phyloP scores from a whole-genome alignment of 2,329 filamentous ascomycete species.

The Ophiostoma angusticollis region DNA sequence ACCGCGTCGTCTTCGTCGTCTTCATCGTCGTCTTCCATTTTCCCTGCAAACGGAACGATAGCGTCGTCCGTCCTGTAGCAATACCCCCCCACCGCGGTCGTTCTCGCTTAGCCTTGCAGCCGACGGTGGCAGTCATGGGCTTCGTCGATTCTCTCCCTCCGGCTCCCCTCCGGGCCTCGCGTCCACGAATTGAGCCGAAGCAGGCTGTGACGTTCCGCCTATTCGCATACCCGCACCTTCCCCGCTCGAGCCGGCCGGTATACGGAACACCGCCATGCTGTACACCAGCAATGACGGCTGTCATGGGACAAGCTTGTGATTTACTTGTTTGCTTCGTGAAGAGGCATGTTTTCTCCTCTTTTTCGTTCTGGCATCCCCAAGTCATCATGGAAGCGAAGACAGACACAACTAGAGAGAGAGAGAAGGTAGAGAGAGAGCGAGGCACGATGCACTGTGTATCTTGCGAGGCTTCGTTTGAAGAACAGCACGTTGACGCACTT shows the following conservation, averaged over 20 bases:
- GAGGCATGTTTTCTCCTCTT: background rate
- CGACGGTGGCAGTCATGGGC: background rate
- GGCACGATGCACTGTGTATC: too few species aligned
- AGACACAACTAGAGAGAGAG: background rate
- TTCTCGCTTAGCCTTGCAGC: background rate
- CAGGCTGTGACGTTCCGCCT: too few species aligned
- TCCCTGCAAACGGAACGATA: conserved; percentile 7
- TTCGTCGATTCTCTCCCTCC: conserved; percentile 13
- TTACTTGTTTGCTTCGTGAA: conserved; percentile 14
- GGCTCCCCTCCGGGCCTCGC: conserved; percentile 16
- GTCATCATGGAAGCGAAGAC: too few species aligned
- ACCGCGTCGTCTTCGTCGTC: background rate
- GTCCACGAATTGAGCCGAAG: too few species aligned
- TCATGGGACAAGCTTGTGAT: too few species aligned
- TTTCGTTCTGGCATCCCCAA: background rate
- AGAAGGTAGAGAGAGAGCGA: background rate
- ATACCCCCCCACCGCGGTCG: background rate
- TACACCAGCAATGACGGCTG: too few species aligned
- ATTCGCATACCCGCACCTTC: too few species aligned
- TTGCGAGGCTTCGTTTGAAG: too few species aligned
- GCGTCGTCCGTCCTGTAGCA: conserved; percentile 7
- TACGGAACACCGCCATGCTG: too few species aligned
- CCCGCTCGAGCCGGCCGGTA: too few species aligned
- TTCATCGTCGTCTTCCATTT: background rate
- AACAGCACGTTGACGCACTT: too few species aligned